Conservation (phyloP, 2,329 filamentous ascomycete species). For the Laburnicola sp. region DNA sequence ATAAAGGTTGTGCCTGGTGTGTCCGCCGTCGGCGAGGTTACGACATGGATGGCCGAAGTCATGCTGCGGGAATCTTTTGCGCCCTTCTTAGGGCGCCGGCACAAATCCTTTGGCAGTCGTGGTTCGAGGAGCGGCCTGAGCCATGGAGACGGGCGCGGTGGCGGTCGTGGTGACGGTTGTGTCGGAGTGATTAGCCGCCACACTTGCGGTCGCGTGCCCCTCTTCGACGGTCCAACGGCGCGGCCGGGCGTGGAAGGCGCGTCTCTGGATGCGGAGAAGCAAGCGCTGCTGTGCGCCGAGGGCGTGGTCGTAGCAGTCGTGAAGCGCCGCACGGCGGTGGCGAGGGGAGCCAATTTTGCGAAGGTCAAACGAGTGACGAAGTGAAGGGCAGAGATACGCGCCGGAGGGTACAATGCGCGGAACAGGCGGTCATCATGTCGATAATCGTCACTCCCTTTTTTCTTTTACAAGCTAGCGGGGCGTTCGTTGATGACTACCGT, state of each 20-base stretch:
- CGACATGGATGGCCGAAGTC: constrained; percentile 73
- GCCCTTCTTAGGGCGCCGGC: too few relatives aligned
- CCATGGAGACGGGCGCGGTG: not conserved
- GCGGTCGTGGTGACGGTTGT: not conserved
- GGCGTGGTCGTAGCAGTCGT: constrained; percentile 28
- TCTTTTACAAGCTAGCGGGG: not conserved
- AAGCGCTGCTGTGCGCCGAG: constrained; percentile 13
- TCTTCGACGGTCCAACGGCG: not conserved
- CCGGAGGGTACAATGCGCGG: not conserved
- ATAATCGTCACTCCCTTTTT: too few relatives aligned
- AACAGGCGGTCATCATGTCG: not conserved
- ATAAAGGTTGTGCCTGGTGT: constrained; percentile 78
- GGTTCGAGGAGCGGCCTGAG: constrained; percentile 15
- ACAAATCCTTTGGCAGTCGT: too few relatives aligned
- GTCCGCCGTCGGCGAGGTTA: constrained; percentile 84
- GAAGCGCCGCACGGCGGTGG: constrained; percentile 28
- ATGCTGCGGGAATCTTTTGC: constrained; percentile 56
- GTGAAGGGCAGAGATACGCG: not conserved
- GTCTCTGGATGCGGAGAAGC: constrained; percentile 4
- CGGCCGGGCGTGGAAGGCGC: not conserved
- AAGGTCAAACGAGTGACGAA: not conserved
- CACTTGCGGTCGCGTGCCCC: constrained; percentile 1
- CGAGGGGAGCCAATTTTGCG: constrained; percentile 37
- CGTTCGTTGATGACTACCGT: too few relatives aligned
- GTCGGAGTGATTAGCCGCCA: not conserved